These are phyloP conservation scores for Collybia nuda DNA, from an alignment of 768 basidiomycete species.

Conservation along the genomic window DNA sequence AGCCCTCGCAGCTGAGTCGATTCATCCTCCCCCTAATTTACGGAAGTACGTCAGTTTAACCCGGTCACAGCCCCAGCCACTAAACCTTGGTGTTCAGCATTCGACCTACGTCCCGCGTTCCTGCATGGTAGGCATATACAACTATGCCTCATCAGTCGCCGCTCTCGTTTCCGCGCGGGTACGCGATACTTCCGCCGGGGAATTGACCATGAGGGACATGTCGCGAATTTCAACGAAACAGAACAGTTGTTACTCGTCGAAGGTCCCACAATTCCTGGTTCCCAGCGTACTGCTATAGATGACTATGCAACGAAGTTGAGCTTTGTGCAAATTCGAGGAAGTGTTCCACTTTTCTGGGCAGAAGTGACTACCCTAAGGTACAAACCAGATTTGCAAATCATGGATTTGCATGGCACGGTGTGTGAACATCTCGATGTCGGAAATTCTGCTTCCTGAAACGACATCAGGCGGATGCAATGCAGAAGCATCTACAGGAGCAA, in stretches of 20 bases:
- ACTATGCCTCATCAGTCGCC: constrained; percentile 87
- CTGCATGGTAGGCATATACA: constrained; percentile 80
- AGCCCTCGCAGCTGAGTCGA: constrained; percentile 62
- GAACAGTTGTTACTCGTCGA: constrained; percentile 91
- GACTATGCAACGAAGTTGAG: constrained; percentile 62
- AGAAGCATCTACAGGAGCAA: constrained; percentile 73
- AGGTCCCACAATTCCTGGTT: constrained; percentile 40
- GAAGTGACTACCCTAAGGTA: constrained; percentile 95
- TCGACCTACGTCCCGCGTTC: constrained; percentile 76
- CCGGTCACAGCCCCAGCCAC: constrained; percentile 5
- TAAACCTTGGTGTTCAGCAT: constrained; percentile 49
- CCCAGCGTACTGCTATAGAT: constrained; percentile 40
- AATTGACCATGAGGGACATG: constrained; percentile 84
- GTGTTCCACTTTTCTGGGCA: constrained; percentile 94
- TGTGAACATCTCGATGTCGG: constrained; percentile 18
- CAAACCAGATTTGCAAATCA: constrained; percentile 94
- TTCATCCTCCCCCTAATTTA: constrained; percentile 94
- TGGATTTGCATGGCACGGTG: constrained; percentile 89
- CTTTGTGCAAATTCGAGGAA: constrained; percentile 93
- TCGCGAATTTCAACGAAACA: constrained; percentile 98
- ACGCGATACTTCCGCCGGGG: constrained; percentile 97
- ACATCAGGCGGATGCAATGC: constrained; percentile 64
- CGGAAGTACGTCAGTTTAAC: constrained; percentile 68
- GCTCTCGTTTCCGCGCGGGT: constrained; percentile 92
- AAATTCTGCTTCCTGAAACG: not conserved